Conservation (phyloP, 257 asterid species). For the Rehmannia glutinosa region DNA sequence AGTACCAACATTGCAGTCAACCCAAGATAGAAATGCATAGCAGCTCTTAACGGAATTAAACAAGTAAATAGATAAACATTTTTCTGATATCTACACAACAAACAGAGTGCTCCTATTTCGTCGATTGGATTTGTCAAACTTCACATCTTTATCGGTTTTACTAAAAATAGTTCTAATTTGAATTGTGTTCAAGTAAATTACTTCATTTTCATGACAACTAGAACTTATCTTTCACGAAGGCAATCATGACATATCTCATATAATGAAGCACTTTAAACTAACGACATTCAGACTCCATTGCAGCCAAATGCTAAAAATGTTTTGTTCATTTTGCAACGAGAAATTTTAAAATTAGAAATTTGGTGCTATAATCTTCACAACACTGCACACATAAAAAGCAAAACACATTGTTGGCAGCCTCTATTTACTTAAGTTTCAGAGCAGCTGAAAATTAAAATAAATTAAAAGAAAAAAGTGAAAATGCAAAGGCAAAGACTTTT, state of each 20-base stretch:
- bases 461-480: constrained; percentile 19
- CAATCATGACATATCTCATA: no score
- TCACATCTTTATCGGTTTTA: neutral
- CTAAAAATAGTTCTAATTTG: neutral
- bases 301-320: no score
- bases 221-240: neutral
- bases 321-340: neutral
- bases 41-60: no score
- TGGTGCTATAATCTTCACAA: neutral
- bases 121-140: neutral
- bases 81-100: neutral
- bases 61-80: neutral
- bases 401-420: constrained; percentile 18
- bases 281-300: neutral
- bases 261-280: constrained; percentile 3
- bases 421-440: constrained; percentile 13
- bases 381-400: constrained; percentile 12
- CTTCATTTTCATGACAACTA: neutral
- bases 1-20: neutral
- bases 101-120: neutral
- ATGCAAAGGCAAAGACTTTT: constrained; percentile 23
- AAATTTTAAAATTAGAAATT: neutral
- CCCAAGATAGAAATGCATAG: neutral
- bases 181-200: neutral
- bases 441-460: constrained; percentile 13